Conservation (phyloP, 192 early-diverging fungal species). For the Endogone sp. region DNA sequence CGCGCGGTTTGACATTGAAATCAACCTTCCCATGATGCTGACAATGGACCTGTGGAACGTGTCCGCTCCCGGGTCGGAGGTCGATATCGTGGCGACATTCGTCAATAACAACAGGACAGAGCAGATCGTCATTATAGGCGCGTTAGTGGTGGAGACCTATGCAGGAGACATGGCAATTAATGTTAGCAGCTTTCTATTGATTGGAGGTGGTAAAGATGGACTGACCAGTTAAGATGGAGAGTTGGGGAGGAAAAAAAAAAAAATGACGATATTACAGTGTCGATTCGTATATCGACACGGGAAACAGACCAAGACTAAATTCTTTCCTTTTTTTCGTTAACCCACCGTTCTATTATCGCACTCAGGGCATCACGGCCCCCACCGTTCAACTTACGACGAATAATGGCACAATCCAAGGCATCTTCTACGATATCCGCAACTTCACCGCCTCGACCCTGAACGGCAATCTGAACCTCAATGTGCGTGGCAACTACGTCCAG, state of each 20-base stretch:
- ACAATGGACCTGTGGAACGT: not conserved
- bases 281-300: too few species aligned
- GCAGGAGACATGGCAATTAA: not conserved
- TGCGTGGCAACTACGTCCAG: not conserved
- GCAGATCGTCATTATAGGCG: not conserved
- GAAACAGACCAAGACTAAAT: too few species aligned
- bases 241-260: too few species aligned
- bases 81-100: not conserved
- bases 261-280: too few species aligned
- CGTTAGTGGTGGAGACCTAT: not conserved
- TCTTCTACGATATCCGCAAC: not conserved
- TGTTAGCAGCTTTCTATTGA: not conserved
- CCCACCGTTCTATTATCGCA: not conserved
- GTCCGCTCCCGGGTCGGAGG: too few species aligned
- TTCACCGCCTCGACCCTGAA: not conserved
- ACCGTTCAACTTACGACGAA: not conserved
- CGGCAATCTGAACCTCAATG: not conserved
- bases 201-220: too few species aligned
- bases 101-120: not conserved
- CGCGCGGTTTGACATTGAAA: not conserved
- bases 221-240: too few species aligned
- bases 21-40: not conserved
- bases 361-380: not conserved
- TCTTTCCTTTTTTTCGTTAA: too few species aligned
- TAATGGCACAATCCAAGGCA: not conserved